Conservation (phyloP, 352 stramenopile genomes). For the Globisporangium cystogenes region DNA sequence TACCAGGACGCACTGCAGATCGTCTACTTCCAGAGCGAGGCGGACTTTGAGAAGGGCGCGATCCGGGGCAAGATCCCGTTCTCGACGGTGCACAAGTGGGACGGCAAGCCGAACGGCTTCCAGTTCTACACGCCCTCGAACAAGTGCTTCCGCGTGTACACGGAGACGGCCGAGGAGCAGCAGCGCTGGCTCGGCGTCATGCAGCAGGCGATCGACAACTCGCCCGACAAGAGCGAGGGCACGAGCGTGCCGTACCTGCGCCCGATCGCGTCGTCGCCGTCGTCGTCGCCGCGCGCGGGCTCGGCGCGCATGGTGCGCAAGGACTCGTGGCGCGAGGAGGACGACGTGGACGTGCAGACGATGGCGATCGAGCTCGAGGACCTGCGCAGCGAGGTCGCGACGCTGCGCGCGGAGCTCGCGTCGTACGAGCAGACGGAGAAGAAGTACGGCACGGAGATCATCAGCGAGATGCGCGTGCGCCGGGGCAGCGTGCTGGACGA, state of each 20-base stretch:
- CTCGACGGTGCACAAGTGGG: conserved; percentile 74
- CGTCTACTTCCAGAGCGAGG: conserved; percentile 70
- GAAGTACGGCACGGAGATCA: conserved; percentile 54
- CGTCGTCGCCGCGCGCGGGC: conserved; percentile 39
- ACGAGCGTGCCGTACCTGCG: conserved; percentile 58
- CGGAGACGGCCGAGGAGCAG: conserved; percentile 64
- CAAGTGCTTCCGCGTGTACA: conserved; percentile 85
- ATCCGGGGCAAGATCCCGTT: conserved; percentile 84
- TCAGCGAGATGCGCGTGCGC: conserved; percentile 39
- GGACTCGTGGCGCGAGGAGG: conserved; percentile 79
- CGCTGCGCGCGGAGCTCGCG: conserved; percentile 62
- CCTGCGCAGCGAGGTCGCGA: conserved; percentile 62
- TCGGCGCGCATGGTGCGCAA: conserved; percentile 34
- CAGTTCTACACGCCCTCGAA: conserved; percentile 85
- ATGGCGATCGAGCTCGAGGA: conserved; percentile 73
- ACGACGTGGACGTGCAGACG: conserved; percentile 47
- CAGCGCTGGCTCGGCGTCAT: conserved; percentile 61
- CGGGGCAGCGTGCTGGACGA: conserved; percentile 73
- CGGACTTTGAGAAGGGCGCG: conserved; percentile 63
- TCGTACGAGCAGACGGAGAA: conserved; percentile 81
- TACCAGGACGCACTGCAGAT: conserved; percentile 68
- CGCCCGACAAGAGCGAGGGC: conserved; percentile 62
- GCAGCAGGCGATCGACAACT: conserved; percentile 61
- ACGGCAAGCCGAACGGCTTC: conserved; percentile 82
- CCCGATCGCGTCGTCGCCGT: conserved; percentile 59